Evolutionary conservation across 371 early-diverging fungal genomes (phyloP), one percentile per base, ranked within the genome.

Genomic region (Zopfochytrium polystomum): DNA sequence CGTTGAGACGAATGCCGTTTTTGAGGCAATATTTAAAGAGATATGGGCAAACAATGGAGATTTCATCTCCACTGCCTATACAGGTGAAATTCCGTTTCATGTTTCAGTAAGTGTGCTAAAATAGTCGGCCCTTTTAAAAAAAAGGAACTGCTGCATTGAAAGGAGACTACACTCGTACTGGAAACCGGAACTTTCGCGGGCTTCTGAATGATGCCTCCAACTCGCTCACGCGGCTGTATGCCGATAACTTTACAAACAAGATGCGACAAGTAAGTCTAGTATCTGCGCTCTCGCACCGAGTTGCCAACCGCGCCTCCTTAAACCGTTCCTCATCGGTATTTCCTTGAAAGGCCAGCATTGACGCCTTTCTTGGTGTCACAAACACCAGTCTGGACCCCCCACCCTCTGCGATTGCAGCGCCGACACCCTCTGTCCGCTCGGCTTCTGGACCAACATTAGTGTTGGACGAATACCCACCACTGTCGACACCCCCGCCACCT

Each of bases 151-250:
- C 82, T 52, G 89, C 90, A 2, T 67, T 89, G 54, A 87, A 88
- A 57, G 83, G 85, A 1, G 85, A 88, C 58, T 79, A 88, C 47
- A 87, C 89, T 15, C 66, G 80, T 61, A 84, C 85, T 3, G 87
- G 85, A 5, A 86, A 84, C 63, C 72, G 86, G 33, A 87, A 86
- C 52, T 65, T 86, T 7, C 80, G 81, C 29, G 87, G 87, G 20
- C 78, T 89, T 74, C 75, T 88, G 71, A 87, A 87, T 52, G 89
- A 89, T 68, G 87, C 85, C 3, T 80, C 86, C 42, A 85, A 85
- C 55, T 86, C 87, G 6, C 63, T 88, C 31, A 79, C 86, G 4
- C 69, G 88, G 30, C 76, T 89, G 78, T 88, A 87, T 61, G 48
- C 52, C 7, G 59, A 68, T 80, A 85, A 44, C 56, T 86, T 85